Conservation (phyloP, 495 filamentous ascomycete genomes). For the Letharia lupina region DNA sequence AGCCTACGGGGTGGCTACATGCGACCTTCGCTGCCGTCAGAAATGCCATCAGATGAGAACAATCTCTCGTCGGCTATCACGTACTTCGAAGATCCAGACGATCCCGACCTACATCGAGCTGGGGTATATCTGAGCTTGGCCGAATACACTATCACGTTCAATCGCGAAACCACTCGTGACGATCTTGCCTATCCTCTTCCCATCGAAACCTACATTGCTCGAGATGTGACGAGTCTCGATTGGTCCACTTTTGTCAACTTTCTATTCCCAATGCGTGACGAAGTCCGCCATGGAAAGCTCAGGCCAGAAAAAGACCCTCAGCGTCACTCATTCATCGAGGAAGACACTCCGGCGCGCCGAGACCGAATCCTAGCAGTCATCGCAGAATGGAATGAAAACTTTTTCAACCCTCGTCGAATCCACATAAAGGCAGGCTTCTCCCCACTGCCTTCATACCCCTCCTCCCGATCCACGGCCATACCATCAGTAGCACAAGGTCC, state of each 20-base stretch:
- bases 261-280: slow-evolving; percentile 38
- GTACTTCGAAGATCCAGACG: slow-evolving; percentile 39
- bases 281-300: slow-evolving; percentile 36
- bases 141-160: slow-evolving; percentile 39
- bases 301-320: slow-evolving; percentile 35
- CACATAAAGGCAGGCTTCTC: slow-evolving; percentile 25
- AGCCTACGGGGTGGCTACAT: slow-evolving; percentile 20
- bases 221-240: slow-evolving; percentile 41
- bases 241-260: slow-evolving; percentile 46
- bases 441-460: slow-evolving; percentile 26
- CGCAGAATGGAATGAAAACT: slow-evolving; percentile 46
- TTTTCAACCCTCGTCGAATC: slow-evolving; percentile 39
- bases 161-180: slow-evolving; percentile 38
- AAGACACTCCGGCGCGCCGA: slow-evolving; percentile 28
- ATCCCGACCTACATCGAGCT: slow-evolving; percentile 19
- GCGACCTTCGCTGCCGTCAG: slow-evolving; percentile 10
- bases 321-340: slow-evolving; percentile 21
- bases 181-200: slow-evolving; percentile 42
- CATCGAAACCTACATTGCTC: slow-evolving; percentile 33
- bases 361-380: slow-evolving; percentile 38
- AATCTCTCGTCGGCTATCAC: slow-evolving; percentile 37
- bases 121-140: slow-evolving; percentile 21
- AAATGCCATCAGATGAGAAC: slow-evolving; percentile 1
- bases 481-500: not conserved
- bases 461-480: slow-evolving; percentile 25